phyloP scores from a whole-genome alignment of 2,329 filamentous ascomycete species.

The Calycina marina region DNA sequence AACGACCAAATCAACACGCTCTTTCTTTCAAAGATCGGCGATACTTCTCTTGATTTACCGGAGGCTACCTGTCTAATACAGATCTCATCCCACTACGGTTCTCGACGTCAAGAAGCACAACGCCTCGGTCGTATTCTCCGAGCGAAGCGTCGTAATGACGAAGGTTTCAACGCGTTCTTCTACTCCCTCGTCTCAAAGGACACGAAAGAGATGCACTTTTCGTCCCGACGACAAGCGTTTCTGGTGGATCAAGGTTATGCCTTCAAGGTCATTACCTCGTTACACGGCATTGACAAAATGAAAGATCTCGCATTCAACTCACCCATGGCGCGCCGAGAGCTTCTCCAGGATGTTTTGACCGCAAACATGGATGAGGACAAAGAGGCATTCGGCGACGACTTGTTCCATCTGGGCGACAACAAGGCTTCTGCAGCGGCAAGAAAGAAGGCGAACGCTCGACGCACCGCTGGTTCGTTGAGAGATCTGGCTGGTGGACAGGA shows the following conservation, averaged over 20 bases:
- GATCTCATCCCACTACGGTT: conserved; percentile 95
- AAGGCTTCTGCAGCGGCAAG: conserved; percentile 30
- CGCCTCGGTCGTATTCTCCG: conserved; percentile 82
- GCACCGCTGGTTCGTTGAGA: conserved; percentile 72
- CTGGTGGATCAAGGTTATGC: conserved; percentile 96
- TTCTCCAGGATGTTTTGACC: conserved; percentile 78
- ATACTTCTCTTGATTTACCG: conserved; percentile 92
- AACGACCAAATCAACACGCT: conserved; percentile 83
- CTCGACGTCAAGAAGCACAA: conserved; percentile 90
- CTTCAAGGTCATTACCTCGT: conserved; percentile 95
- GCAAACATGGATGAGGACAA: conserved; percentile 48
- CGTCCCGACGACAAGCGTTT: conserved; percentile 91
- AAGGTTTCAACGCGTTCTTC: conserved; percentile 98
- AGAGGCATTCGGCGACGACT: conserved; percentile 33
- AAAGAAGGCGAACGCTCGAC: conserved; percentile 47
- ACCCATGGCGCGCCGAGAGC: conserved; percentile 65
- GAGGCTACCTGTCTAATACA: conserved; percentile 96
- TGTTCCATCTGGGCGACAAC: conserved; percentile 36
- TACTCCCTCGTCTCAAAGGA: conserved; percentile 96
- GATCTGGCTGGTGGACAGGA: conserved; percentile 84
- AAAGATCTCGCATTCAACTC: conserved; percentile 68
- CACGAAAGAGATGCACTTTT: conserved; percentile 96
- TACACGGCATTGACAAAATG: conserved; percentile 79
- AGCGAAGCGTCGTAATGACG: conserved; percentile 90
- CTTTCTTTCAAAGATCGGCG: conserved; percentile 93